Evolutionary conservation across 148 eudicot species (phyloP).

Genomic region (Fagopyrum esculentum): DNA sequence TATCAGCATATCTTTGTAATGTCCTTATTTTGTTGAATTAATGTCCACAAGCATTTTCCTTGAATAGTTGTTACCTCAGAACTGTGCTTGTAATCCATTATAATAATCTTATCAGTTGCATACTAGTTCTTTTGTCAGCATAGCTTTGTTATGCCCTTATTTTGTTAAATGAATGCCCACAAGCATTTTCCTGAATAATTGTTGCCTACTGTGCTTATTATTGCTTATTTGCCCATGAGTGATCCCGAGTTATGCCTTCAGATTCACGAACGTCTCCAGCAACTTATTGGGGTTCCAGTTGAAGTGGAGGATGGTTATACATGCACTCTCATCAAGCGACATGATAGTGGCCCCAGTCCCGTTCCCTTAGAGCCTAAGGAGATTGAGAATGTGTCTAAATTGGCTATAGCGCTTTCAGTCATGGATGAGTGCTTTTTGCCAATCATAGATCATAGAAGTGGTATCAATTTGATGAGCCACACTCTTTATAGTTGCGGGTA

Average conservation of each 20-base stretch:
- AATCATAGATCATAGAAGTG: constrained; percentile 78
- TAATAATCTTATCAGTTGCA: background rate
- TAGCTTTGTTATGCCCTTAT: background rate
- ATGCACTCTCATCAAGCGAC: constrained; percentile 61
- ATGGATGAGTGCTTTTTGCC: constrained; percentile 96
- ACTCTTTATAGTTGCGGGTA: constrained; percentile 89
- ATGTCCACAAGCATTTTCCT: background rate
- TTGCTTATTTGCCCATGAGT: background rate
- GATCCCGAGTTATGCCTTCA: constrained; percentile 15
- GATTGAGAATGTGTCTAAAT: constrained; percentile 71
- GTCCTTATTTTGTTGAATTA: background rate
- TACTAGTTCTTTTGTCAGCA: background rate
- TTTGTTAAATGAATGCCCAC: background rate
- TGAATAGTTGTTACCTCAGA: background rate
- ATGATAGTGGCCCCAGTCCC: constrained; percentile 35
- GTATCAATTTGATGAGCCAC: constrained; percentile 58
- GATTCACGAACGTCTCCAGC: constrained; percentile 54
- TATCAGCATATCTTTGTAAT: background rate
- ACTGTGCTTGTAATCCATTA: too few species aligned
- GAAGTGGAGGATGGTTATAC: constrained; percentile 75
- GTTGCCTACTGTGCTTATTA: constrained; percentile 3
- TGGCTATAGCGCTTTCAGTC: constrained; percentile 70
- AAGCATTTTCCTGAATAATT: background rate
- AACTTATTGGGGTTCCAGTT: constrained; percentile 50
- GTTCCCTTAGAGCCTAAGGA: constrained; percentile 20